These are phyloP conservation scores for Ophiocordyceps robertsii DNA, from an alignment of 2,329 filamentous ascomycete species.

Conservation along the genomic window DNA sequence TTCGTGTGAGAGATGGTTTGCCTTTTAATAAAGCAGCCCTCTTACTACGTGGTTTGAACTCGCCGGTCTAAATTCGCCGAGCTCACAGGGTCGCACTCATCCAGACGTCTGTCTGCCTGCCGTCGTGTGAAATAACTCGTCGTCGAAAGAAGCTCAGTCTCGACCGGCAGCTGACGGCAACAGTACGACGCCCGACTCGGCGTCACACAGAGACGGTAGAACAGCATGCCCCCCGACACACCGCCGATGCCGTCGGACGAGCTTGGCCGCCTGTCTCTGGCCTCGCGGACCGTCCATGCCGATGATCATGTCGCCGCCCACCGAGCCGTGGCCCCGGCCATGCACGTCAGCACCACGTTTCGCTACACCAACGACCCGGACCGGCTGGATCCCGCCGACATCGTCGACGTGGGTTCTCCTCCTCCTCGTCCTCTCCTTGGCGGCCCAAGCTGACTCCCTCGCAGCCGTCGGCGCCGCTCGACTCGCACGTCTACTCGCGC, in stretches of 20 bases:
- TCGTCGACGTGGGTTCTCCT: slow-evolving; percentile 37
- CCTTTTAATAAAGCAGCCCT: no score
- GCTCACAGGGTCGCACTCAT: no score
- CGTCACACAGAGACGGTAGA: background rate
- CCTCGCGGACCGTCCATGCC: slow-evolving; percentile 67
- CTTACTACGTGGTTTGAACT: no score
- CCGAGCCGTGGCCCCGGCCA: slow-evolving; percentile 71
- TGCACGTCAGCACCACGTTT: slow-evolving; percentile 88
- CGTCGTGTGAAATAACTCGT: no score
- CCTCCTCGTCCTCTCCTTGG: background rate
- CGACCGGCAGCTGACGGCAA: no score
- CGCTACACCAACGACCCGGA: slow-evolving; percentile 64
- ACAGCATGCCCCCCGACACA: background rate
- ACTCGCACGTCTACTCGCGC: slow-evolving; percentile 75
- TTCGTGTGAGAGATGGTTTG: no score
- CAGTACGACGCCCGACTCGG: no score
- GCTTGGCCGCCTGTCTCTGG: slow-evolving; percentile 28
- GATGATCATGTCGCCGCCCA: slow-evolving; percentile 65
- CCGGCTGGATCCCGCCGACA: slow-evolving; percentile 37
- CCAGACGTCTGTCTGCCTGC: no score
- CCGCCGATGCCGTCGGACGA: background rate
- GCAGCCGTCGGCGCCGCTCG: slow-evolving; percentile 35
- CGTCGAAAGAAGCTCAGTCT: no score
- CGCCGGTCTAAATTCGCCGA: no score
- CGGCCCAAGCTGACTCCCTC: background rate